These are phyloP conservation scores for Colletotrichum brevisporum DNA, from an alignment of 2,329 filamentous ascomycete genomes.

Conservation along the genomic window DNA sequence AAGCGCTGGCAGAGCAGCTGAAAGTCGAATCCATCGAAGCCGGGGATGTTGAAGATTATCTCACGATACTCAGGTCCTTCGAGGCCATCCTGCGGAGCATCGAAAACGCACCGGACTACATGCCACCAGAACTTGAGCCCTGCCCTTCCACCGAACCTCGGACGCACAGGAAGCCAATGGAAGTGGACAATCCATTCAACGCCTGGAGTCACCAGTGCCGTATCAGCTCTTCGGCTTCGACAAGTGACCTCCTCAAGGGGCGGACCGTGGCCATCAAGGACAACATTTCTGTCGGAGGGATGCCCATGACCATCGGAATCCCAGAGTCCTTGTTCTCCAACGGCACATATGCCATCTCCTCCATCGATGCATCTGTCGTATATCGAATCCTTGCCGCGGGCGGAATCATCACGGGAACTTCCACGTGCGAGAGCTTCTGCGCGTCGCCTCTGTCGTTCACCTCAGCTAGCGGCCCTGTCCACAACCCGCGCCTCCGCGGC, in stretches of 20 bases:
- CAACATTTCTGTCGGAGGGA: conserved; percentile 46
- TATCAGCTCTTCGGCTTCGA: not conserved
- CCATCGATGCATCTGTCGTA: conserved; percentile 23
- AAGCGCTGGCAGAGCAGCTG: no score
- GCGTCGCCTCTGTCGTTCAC: conserved; percentile 47
- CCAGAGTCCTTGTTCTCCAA: conserved; percentile 10
- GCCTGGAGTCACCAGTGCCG: conserved; percentile 56
- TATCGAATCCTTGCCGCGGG: conserved; percentile 44
- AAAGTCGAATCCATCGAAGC: no score
- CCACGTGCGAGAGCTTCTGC: conserved; percentile 50
- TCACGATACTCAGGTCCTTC: no score
- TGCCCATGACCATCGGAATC: conserved; percentile 27
- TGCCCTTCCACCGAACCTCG: conserved; percentile 39
- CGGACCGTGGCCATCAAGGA: conserved; percentile 47
- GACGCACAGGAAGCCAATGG: conserved; percentile 31
- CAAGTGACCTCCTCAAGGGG: conserved; percentile 36
- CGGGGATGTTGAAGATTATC: no score
- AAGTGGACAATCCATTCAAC: conserved; percentile 55
- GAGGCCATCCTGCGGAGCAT: no score
- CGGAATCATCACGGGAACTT: conserved; percentile 45
- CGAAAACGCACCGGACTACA: no score
- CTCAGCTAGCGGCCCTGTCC: conserved; percentile 47
- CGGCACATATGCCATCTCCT: not conserved
- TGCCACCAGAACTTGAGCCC: no score
- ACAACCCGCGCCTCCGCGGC: conserved; percentile 45